Conservation (phyloP, 176 grass and related monocot genomes). For the Eleusine coracana region DNA sequence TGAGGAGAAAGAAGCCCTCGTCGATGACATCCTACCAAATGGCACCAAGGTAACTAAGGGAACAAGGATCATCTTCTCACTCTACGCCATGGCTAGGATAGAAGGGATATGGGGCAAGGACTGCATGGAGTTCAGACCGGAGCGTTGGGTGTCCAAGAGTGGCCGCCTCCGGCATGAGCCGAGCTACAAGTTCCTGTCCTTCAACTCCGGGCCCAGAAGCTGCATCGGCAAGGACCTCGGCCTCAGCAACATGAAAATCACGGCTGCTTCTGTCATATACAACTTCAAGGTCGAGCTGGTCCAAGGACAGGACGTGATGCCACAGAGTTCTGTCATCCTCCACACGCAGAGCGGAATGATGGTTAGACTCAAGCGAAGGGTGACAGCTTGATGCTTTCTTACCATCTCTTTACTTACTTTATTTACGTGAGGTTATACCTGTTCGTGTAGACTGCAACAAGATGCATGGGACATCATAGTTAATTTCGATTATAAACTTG, state of each 20-base stretch:
- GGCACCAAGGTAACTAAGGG: slow-evolving; percentile 53
- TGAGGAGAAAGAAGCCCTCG: slow-evolving; percentile 57
- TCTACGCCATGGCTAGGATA: slow-evolving; percentile 62
- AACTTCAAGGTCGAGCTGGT: slow-evolving; percentile 64
- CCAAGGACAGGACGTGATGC: slow-evolving; percentile 42
- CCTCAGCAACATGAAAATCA: slow-evolving; percentile 60
- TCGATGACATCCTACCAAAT: slow-evolving; percentile 47
- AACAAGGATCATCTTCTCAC: slow-evolving; percentile 58
- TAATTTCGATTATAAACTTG: neutral
- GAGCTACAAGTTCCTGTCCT: slow-evolving; percentile 60
- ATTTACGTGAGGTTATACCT: neutral
- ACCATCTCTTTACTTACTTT: neutral
- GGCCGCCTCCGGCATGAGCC: slow-evolving; percentile 50
- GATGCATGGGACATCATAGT: neutral
- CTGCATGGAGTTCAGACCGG: slow-evolving; percentile 50
- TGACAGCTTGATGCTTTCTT: slow-evolving; percentile 34
- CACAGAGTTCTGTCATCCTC: slow-evolving; percentile 50
- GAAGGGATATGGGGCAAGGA: slow-evolving; percentile 67
- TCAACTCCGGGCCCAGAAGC: slow-evolving; percentile 53
- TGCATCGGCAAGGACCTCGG: slow-evolving; percentile 62
- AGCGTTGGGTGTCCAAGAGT: slow-evolving; percentile 61
- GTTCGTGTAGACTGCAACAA: neutral
- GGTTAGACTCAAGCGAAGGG: slow-evolving; percentile 51
- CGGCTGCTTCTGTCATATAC: slow-evolving; percentile 49
- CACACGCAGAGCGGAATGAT: slow-evolving; percentile 55